Evolutionary conservation across 2,329 filamentous ascomycete genomes (phyloP).

Genomic region (Epichloe gansuensis): DNA sequence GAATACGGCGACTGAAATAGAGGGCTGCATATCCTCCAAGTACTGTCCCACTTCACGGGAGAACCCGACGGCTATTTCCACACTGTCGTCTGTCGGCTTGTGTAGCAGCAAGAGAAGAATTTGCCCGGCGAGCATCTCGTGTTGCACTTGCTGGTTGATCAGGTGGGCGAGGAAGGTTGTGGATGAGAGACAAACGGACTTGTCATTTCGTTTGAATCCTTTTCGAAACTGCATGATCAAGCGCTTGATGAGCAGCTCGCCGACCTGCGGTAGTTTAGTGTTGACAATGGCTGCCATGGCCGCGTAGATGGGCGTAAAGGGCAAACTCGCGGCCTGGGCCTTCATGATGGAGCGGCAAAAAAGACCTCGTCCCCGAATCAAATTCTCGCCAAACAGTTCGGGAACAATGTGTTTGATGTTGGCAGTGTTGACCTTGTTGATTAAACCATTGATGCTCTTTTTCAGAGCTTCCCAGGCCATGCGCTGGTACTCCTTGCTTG

Average conservation of each 20-base stretch:
- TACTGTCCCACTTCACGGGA: slow-evolving; percentile 90
- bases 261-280: slow-evolving; percentile 89
- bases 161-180: slow-evolving; percentile 93
- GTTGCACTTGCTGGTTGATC: slow-evolving; percentile 89
- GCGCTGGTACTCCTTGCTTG: slow-evolving; percentile 91
- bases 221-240: slow-evolving; percentile 89
- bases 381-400: slow-evolving; percentile 88
- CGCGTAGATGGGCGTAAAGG: slow-evolving; percentile 92
- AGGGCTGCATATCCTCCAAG: slow-evolving; percentile 84
- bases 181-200: slow-evolving; percentile 83
- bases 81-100: slow-evolving; percentile 93
- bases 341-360: slow-evolving; percentile 98
- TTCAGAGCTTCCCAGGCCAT: slow-evolving; percentile 99
- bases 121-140: slow-evolving; percentile 87
- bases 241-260: slow-evolving; percentile 75
- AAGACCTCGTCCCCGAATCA: slow-evolving; percentile 78
- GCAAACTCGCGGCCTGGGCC: slow-evolving; percentile 87
- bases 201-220: slow-evolving; percentile 91
- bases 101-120: slow-evolving; percentile 84
- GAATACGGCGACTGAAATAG: slow-evolving; percentile 81
- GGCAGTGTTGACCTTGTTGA: slow-evolving; percentile 97
- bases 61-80: slow-evolving; percentile 91
- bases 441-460: slow-evolving; percentile 95
- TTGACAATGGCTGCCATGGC: slow-evolving; percentile 95
- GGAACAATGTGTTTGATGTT: slow-evolving; percentile 98